Conservation (phyloP, 352 stramenopile species). For the Aphanomyces astaci region DNA sequence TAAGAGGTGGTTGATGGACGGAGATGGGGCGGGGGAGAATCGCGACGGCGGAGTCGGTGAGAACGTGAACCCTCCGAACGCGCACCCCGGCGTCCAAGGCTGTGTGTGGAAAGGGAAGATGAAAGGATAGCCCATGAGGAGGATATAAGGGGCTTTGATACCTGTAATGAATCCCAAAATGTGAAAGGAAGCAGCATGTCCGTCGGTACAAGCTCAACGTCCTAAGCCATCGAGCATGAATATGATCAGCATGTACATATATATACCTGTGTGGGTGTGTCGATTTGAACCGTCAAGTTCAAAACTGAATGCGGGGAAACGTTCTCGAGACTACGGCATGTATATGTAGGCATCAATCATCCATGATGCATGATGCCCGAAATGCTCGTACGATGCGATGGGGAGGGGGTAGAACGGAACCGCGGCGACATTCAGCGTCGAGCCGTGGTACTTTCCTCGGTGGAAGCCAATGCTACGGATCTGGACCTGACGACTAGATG, state of each 20-base stretch:
- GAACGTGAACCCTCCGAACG: conserved; percentile 22
- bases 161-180: not conserved
- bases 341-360: not conserved
- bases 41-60: not conserved
- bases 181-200: not conserved
- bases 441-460: not conserved
- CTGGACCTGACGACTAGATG: not conserved
- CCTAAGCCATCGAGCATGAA: not conserved
- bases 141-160: not conserved
- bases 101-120: not conserved
- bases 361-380: not conserved
- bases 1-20: conserved; percentile 12
- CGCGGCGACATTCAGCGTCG: not conserved
- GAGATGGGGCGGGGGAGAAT: not conserved
- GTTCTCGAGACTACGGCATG: not conserved
- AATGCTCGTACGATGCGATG: not conserved
- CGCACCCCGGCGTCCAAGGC: conserved; percentile 12
- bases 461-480: conserved; percentile 1
- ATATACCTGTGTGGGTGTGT: not conserved
- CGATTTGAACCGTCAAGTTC: not conserved
- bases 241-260: too few species aligned
- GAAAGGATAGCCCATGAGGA: not conserved
- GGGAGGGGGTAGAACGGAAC: not conserved
- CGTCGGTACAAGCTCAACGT: not conserved
- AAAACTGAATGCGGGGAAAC: not conserved